phyloP scores from a whole-genome alignment of 768 basidiomycete species.

The Tylopilus balloui region DNA sequence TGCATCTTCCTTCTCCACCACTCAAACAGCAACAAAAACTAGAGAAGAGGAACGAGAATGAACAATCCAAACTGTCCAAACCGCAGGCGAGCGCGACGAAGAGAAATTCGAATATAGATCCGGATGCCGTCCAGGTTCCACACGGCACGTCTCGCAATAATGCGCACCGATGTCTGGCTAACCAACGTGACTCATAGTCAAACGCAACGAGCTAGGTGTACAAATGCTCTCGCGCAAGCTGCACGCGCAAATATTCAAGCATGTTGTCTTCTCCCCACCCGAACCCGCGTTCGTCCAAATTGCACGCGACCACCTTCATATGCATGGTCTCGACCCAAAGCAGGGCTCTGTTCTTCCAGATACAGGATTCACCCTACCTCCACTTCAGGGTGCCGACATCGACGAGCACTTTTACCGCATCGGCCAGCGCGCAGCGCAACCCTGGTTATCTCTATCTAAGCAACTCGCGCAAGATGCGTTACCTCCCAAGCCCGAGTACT shows the following conservation, averaged over 20 bases:
- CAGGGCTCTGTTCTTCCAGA: constrained; percentile 80
- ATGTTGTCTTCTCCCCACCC: constrained; percentile 60
- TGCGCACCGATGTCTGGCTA: not conserved
- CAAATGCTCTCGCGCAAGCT: constrained; percentile 83
- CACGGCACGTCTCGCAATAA: constrained; percentile 10
- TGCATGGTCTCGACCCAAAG: constrained; percentile 75
- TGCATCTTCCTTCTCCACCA: constrained; percentile 11
- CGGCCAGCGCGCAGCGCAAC: constrained; percentile 63
- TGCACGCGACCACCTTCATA: constrained; percentile 72
- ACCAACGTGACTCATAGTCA: constrained; percentile 36
- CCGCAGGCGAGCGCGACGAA: not conserved
- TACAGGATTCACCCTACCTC: constrained; percentile 75
- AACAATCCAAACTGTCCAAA: not conserved
- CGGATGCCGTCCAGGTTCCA: not conserved
- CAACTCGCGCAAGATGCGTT: constrained; percentile 48
- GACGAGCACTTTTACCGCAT: constrained; percentile 87
- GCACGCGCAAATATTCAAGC: constrained; percentile 78
- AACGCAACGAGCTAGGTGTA: constrained; percentile 87
- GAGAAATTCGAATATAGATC: not conserved
- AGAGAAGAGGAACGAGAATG: not conserved
- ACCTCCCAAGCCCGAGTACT: constrained; percentile 57
- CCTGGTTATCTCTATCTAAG: constrained; percentile 71
- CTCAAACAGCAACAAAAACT: constrained; percentile 15
- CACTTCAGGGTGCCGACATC: constrained; percentile 74
- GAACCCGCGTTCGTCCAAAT: constrained; percentile 62